Evolutionary conservation across 2,329 filamentous ascomycete species (phyloP).

Genomic region (Diaporthe batatas): DNA sequence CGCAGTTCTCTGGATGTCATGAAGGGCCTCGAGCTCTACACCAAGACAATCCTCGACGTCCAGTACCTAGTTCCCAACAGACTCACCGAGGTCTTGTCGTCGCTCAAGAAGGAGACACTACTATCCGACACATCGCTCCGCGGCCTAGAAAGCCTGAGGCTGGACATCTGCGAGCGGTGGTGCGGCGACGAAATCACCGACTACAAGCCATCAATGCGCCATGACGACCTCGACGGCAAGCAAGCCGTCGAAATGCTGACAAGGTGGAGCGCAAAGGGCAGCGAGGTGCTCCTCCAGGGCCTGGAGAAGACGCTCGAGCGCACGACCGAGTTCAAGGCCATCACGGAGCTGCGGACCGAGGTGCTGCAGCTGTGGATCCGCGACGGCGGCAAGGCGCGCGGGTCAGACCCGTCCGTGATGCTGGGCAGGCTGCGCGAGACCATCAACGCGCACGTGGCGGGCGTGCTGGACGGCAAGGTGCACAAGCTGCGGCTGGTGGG

Average conservation of each 20-base stretch:
- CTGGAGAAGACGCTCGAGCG: conserved; percentile 70
- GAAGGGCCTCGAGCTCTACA: conserved; percentile 78
- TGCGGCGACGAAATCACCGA: conserved; percentile 85
- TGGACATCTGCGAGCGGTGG: conserved; percentile 85
- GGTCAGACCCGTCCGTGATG: conserved; percentile 76
- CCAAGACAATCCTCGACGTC: conserved; percentile 81
- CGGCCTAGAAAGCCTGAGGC: conserved; percentile 75
- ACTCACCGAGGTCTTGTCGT: conserved; percentile 76
- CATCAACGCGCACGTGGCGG: conserved; percentile 76
- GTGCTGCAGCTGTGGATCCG: conserved; percentile 83
- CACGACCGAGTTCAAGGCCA: conserved; percentile 75
- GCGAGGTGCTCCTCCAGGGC: conserved; percentile 71
- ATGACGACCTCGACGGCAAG: conserved; percentile 78
- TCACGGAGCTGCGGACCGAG: conserved; percentile 77
- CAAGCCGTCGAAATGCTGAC: conserved; percentile 72
- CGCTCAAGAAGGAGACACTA: conserved; percentile 77
- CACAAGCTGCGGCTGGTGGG: conserved; percentile 75
- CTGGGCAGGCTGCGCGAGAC: conserved; percentile 76
- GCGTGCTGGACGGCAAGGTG: conserved; percentile 74
- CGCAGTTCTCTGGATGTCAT: conserved; percentile 66
- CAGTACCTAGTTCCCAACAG: conserved; percentile 80
- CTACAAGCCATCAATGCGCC: conserved; percentile 88
- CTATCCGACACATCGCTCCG: conserved; percentile 78
- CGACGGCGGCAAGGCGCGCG: conserved; percentile 72
- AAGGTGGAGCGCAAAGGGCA: conserved; percentile 73